phyloP scores from a whole-genome alignment of 495 filamentous ascomycete species.

The Halenospora varia region DNA sequence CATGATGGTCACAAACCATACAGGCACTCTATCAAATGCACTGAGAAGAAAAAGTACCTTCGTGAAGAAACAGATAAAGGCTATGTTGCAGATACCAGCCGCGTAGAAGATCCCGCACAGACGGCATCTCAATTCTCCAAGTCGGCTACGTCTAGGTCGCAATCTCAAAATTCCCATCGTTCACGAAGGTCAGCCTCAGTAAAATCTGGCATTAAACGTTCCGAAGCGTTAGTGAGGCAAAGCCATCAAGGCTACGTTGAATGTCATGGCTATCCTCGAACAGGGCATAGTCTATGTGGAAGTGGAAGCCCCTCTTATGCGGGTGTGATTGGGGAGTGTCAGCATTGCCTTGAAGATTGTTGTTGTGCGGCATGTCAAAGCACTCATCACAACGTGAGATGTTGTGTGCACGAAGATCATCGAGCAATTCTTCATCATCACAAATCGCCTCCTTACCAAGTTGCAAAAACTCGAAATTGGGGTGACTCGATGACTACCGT shows the following conservation, averaged over 20 bases:
- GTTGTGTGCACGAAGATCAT: constrained; percentile 20
- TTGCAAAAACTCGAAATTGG: background rate
- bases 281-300: constrained; percentile 13
- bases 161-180: background rate
- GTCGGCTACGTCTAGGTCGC: background rate
- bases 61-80: constrained; percentile 24
- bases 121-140: background rate
- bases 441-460: constrained; percentile 2
- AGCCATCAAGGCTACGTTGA: constrained; percentile 14
- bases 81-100: constrained; percentile 17
- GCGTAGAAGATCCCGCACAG: constrained; percentile 8
- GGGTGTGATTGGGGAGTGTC: constrained; percentile 19
- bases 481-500: background rate
- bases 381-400: constrained; percentile 19
- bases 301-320: constrained; percentile 4
- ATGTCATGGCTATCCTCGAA: constrained; percentile 22
- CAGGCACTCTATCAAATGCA: constrained; percentile 27
- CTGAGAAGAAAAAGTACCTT: background rate
- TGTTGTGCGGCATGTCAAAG: constrained; percentile 19
- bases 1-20: constrained; percentile 31
- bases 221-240: too few species aligned
- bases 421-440: constrained; percentile 16
- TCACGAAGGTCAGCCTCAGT: background rate
- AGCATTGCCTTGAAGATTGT: constrained; percentile 22
- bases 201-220: background rate